These are phyloP conservation scores for Chimonanthus salicifolius DNA, from an alignment of 164 flowering plant genomes.

Conservation along the genomic window DNA sequence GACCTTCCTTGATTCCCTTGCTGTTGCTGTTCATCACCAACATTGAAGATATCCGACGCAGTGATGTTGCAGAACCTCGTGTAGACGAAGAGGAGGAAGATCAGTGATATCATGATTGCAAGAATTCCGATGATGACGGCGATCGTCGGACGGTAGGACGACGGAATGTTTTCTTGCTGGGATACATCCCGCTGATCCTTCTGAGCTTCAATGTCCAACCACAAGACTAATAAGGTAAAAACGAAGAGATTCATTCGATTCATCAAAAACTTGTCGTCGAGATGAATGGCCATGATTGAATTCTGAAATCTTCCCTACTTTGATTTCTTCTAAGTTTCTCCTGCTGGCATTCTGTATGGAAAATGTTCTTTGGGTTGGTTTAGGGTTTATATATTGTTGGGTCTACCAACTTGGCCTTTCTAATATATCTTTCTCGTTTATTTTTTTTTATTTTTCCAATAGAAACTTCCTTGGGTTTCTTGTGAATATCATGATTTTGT, in stretches of 20 bases:
- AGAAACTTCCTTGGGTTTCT: no score
- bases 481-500: no score
- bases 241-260: background rate
- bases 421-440: no score
- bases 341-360: no score
- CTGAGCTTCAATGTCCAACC: background rate
- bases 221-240: background rate
- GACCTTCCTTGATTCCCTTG: slow-evolving; percentile 21
- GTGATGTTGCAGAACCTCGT: slow-evolving; percentile 56
- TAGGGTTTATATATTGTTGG: no score
- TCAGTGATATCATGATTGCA: slow-evolving; percentile 44
- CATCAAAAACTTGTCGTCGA: background rate
- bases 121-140: slow-evolving; percentile 66
- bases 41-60: background rate
- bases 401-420: no score
- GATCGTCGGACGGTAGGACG: slow-evolving; percentile 51
- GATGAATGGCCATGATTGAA: no score
- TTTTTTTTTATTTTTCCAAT: no score
- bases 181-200: no score
- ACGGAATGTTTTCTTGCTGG: background rate
- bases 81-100: slow-evolving; percentile 52
- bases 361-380: no score
- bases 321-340: no score
- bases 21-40: background rate
- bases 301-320: no score